Base-by-base conservation (phyloP, 1,284 basidiomycete genomes). In the Tilletia indica region DNA sequence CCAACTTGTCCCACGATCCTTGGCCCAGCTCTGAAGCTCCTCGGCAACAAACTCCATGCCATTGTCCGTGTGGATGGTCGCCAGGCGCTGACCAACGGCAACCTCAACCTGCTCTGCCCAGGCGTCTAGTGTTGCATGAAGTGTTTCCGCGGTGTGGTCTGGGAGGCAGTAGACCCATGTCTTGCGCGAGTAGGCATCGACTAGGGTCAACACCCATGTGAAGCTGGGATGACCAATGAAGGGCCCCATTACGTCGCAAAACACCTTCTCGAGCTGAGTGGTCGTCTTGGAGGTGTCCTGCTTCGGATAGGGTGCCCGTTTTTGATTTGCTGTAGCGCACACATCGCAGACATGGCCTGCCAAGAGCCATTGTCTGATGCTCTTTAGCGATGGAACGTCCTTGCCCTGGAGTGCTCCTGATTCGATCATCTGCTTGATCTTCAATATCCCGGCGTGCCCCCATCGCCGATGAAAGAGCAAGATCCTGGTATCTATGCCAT, bases 41-140 rank as follows among this genome's bases (percentile, higher is more conserved):
- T 61, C 21, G 21, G 58, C 58, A 25, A 38, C 58, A 61, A 61
- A 61, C 58, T 61, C 58, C 25, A 5, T 31, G 14, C 58, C 58
- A 25, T 61, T 61, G 25, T 61, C 58, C 5, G 58, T 61, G 58
- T 61, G 58, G n/a, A 61, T 9, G 19, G 21, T 31, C 11, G 19
- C 34, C 25, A 61, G 19, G 8, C 14, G 21, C 58, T 61, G n/a
- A 36, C 58, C 21, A 6, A 8, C 36, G 8, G 21, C 58, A 5
- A 19, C 34, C 31, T 61, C 58, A 19, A 61, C 58, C 19, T 34
- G 21, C 34, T 61, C 19, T 5, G 25, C 34, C 58, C 58, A 61
- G 4, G 58, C 34, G 36, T 61, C 25, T 6, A 61, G 21, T 6
- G 58, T 25, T 4, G 6, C 34, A 38, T 4, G 11, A 5, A 61